phyloP scores from a whole-genome alignment of 2,329 filamentous ascomycete species.

The Colletotrichum musae region DNA sequence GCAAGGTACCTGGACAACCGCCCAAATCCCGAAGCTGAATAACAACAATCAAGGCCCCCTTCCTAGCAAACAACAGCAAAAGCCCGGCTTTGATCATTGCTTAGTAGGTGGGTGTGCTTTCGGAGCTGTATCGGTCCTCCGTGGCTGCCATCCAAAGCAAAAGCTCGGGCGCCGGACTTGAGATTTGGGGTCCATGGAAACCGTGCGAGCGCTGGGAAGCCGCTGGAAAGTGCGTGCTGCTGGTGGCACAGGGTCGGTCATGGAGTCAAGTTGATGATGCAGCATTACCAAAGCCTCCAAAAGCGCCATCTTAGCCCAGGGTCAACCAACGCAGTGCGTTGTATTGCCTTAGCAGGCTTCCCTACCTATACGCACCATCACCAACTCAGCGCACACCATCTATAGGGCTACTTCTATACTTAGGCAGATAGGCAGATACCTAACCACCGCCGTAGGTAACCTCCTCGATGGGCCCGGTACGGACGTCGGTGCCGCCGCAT shows the following conservation, averaged over 20 bases:
- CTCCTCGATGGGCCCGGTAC: not conserved
- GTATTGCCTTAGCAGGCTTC: too few species aligned
- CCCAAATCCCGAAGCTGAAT: slow-evolving; percentile 4
- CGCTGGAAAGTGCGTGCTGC: not conserved
- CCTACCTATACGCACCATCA: too few species aligned
- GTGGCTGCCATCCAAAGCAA: slow-evolving; percentile 7
- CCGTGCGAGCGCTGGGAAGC: not conserved
- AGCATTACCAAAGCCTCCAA: slow-evolving; percentile 26
- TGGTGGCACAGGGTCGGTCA: slow-evolving; percentile 4
- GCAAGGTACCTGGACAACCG: not conserved
- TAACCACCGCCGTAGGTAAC: too few species aligned
- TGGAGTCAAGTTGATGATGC: slow-evolving; percentile 15
- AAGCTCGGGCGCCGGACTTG: slow-evolving; percentile 22
- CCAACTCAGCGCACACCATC: too few species aligned
- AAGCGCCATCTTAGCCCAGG: too few species aligned
- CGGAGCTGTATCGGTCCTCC: slow-evolving; percentile 25
- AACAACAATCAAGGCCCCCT: not conserved
- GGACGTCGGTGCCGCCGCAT: not conserved
- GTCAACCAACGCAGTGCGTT: not conserved
- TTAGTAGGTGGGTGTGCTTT: not conserved
- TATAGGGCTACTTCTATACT: too few species aligned
- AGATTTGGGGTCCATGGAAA: not conserved
- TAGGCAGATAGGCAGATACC: too few species aligned
- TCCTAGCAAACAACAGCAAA: not conserved
- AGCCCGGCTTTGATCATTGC: not conserved